Evolutionary conservation across 2,329 filamentous ascomycete genomes (phyloP), one percentile per base, ranked within the genome.

Genomic region (Talaromyces atroroseus): DNA sequence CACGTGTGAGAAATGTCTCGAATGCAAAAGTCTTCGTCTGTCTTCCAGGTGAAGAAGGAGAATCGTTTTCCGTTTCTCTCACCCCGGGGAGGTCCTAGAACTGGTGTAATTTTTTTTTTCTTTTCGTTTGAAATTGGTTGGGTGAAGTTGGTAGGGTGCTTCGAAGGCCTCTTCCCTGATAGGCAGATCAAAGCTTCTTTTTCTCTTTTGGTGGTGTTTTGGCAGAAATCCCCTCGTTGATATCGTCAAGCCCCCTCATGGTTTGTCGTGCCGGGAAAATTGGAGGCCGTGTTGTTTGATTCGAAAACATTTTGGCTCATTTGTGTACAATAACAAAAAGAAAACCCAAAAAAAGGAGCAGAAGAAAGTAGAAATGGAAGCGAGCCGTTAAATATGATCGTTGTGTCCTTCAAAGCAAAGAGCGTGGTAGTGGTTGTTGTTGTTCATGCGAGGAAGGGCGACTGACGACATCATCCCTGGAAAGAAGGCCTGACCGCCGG

Each of bases 381-480:
- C 1, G 36, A 40, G 36, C 36, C 36, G 16, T 40, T 20, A 40
- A 20, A 40, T 14, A 40, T n/a, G 3, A 38, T n/a, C n/a, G 2
- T 18, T 40, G 16, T 40, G 36, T 11, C 12, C 12, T 14, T 34
- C 3, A 38, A 5, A 16, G 12, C 16, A 16, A 38, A 38, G 14
- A 16, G 34, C 3, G 32, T 29, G 32, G 12, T n/a, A 34, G 12
- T 16, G n/a, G 16, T 38, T 38, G 24, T 26, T 26, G 24, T 26
- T 3, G 3, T 26, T 7, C 24, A 26, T 26, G 3, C 7, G 24
- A 7, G 24, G 24, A 26, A 26, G 24, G 7, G 3, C 24, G 24
- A 26, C 24, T n/a, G 40, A 24, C 32, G 40, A 53, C 51, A 46
- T 45, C 42, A 47, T 53, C 42, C 18, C 24, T 29, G 51, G 51